Evolutionary conservation across 1,284 basidiomycete species (phyloP).

Genomic region (Exobasidium cylindrosporum): DNA sequence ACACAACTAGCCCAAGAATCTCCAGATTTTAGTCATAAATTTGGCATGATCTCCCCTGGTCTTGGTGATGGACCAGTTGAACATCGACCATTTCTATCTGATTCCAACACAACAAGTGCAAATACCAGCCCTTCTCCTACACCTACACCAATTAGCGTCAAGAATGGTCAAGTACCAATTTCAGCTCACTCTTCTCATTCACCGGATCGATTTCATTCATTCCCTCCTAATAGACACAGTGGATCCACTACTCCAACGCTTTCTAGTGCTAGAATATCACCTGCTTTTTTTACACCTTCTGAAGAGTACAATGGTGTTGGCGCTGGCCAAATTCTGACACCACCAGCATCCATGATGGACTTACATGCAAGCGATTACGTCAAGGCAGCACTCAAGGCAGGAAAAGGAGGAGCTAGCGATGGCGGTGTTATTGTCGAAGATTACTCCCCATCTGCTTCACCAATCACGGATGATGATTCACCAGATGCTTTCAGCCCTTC

Average conservation of each 20-base stretch:
- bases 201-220: slow-evolving; percentile 33
- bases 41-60: slow-evolving; percentile 46
- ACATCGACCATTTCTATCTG: slow-evolving; percentile 24
- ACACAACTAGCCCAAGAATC: slow-evolving; percentile 18
- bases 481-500: slow-evolving; percentile 40
- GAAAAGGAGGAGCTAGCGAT: slow-evolving; percentile 17
- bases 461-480: slow-evolving; percentile 34
- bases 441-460: slow-evolving; percentile 38
- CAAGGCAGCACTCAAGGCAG: neutral
- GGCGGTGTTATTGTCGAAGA: slow-evolving; percentile 32
- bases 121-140: slow-evolving; percentile 20
- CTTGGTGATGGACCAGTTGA: slow-evolving; percentile 34
- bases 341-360: neutral
- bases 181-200: neutral
- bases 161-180: neutral
- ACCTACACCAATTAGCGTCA: slow-evolving; percentile 11
- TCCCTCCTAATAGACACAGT: slow-evolving; percentile 30
- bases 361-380: neutral
- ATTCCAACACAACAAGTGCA: slow-evolving; percentile 24
- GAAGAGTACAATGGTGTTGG: neutral
- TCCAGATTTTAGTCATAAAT: slow-evolving; percentile 29
- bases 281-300: neutral
- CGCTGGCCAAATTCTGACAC: neutral
- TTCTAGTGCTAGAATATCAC: neutral
- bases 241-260: slow-evolving; percentile 16